Evolutionary conservation across 208 protist genomes (phyloP).

Genomic region (Leishmania braziliensis): DNA sequence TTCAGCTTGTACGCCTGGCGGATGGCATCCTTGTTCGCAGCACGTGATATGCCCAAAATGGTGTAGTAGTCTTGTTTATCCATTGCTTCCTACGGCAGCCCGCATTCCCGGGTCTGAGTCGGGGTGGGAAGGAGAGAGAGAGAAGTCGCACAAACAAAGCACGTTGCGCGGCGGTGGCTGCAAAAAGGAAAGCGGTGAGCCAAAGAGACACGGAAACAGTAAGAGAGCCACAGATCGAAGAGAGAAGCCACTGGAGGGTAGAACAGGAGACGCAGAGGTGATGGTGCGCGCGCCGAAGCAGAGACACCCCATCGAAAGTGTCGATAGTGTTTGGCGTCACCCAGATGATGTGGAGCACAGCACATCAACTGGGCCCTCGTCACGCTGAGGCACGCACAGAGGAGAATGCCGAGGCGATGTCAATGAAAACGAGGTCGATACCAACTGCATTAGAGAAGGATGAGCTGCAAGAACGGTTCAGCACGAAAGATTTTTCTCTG

Average conservation of each 20-base stretch:
- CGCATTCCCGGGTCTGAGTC: slow-evolving; percentile 6
- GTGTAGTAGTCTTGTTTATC: slow-evolving; percentile 74
- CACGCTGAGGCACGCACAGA: background rate
- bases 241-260: background rate
- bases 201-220: background rate
- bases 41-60: slow-evolving; percentile 69
- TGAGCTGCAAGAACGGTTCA: background rate
- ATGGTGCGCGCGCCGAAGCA: background rate
- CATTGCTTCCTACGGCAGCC: slow-evolving; percentile 28
- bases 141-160: slow-evolving; percentile 1
- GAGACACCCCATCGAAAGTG: background rate
- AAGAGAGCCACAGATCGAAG: background rate
- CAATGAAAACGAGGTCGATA: background rate
- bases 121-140: background rate
- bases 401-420: background rate
- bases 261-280: too few species aligned
- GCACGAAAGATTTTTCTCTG: background rate
- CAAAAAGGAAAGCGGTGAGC: background rate
- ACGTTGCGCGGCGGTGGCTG: background rate
- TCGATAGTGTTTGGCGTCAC: background rate
- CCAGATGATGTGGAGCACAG: background rate
- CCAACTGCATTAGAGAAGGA: background rate
- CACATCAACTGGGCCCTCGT: background rate
- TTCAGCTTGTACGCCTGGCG: slow-evolving; percentile 85
- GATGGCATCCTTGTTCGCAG: slow-evolving; percentile 78